A percentile compares a stretch with the other conserved stretches of the same genome.
These are phyloP conservation scores for Penicillium chermesinum DNA, from an alignment of 495 filamentous ascomycete genomes.

Conservation along the genomic window DNA sequence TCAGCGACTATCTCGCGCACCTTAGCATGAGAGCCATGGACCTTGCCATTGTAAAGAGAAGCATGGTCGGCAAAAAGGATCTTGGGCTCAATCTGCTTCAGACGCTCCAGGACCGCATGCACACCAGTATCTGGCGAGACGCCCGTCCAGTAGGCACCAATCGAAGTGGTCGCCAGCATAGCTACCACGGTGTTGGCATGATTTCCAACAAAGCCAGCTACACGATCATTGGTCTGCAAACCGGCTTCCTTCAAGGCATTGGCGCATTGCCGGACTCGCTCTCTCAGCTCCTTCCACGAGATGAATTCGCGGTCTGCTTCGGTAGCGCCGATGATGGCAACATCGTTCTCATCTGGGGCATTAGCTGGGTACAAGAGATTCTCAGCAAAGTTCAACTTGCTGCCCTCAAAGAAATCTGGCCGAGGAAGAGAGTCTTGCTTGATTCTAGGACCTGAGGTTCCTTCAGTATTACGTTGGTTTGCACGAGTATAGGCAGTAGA, in stretches of 20 bases:
- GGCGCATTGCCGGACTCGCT: conserved; percentile 68
- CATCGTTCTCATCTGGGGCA: conserved; percentile 49
- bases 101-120: conserved; percentile 72
- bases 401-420: conserved; percentile 75
- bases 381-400: conserved; percentile 83
- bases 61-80: conserved; percentile 83
- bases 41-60: conserved; percentile 82
- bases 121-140: conserved; percentile 82
- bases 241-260: conserved; percentile 61
- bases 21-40: conserved; percentile 67
- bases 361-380: conserved; percentile 76
- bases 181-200: conserved; percentile 79
- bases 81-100: conserved; percentile 75
- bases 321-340: conserved; percentile 69
- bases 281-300: conserved; percentile 76
- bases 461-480: conserved; percentile 3
- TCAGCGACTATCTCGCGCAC: conserved; percentile 61
- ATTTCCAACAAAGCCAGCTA: conserved; percentile 85
- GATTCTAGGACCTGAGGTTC: conserved; percentile 59
- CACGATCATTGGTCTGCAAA: conserved; percentile 61
- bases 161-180: conserved; percentile 72
- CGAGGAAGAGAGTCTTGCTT: conserved; percentile 68
- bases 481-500: no score
- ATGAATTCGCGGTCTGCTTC: conserved; percentile 62
- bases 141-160: conserved; percentile 88